Base-by-base conservation (phyloP, 805 yeast species). In the Kluyveromyces siamensis region DNA sequence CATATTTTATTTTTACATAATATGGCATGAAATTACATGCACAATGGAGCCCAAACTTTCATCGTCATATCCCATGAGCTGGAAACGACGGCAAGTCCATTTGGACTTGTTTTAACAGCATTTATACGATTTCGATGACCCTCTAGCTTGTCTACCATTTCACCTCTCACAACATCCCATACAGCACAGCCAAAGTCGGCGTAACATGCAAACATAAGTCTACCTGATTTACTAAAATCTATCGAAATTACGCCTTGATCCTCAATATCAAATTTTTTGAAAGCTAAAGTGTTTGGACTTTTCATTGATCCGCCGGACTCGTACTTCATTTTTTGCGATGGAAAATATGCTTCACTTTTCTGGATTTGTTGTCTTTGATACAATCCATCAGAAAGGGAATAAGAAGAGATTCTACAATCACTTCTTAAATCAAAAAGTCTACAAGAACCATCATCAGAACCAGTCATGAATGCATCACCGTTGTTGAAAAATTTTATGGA, bases 1-100 rank as follows among this genome's bases (percentile, higher is more conserved):
- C 35, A 30, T 30, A 11, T 30, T 37, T 21, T 21, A 21, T 13
- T 17, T 19, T 37, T 37, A 37, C 25, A 37, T 37, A 37, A 3
- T 37, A 37, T 16, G 17, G 11, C 13, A 11, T 8, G n/a, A n/a
- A 9, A 37, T 46, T 48, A 58, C 47, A 49, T 46, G 50, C 57
- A 63, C 16, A 49, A 47, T n/a, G 76, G 73, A 0, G 76, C 66
- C 89, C 90, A 85, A 1, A 85, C 69, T 55, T 77, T 79, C 55
- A 84, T 74, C 1, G 90, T 80, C 8, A 81, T 66, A 60, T 87
- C 96, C 85, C 95, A 83, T 1, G 91, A 83, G 1, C 86, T 83
- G 1, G 96, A 85, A 48, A 83, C 81, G 9, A 89, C 73, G 0
- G 84, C 89, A 19, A 77, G 60, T 0, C 96, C 96, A 64, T 87